phyloP scores from a whole-genome alignment of 306 rosid genomes.

The Purshia tridentata region DNA sequence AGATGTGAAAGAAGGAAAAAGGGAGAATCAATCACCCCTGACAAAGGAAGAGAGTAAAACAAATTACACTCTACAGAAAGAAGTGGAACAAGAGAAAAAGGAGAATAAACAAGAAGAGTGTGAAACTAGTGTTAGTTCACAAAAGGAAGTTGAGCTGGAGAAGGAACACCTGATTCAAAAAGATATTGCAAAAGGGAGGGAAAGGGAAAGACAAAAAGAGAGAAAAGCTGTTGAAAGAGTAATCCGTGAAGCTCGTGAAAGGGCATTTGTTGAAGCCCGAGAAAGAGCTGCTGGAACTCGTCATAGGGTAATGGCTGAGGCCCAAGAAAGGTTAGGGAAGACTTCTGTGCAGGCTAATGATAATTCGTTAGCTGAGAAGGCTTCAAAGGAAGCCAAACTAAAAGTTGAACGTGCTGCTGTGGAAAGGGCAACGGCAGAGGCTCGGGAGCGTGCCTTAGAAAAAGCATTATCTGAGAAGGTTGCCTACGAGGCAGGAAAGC shows the following conservation, averaged over 20 bases:
- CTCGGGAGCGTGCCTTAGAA: constrained; percentile 78
- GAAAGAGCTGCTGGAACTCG: constrained; percentile 79
- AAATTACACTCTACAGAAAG: not conserved
- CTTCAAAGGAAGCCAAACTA: constrained; percentile 75
- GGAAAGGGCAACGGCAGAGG: constrained; percentile 89
- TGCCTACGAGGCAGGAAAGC: constrained; percentile 62
- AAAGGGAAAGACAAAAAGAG: constrained; percentile 70
- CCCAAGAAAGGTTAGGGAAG: constrained; percentile 63
- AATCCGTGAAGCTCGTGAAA: constrained; percentile 86
- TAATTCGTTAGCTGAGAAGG: constrained; percentile 62
- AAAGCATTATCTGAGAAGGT: constrained; percentile 80
- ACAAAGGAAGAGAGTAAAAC: constrained; percentile 19
- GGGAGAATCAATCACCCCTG: not conserved
- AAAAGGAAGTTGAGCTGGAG: constrained; percentile 46
- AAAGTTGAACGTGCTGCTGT: constrained; percentile 91
- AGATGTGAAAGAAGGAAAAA: constrained; percentile 41
- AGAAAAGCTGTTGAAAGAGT: constrained; percentile 80
- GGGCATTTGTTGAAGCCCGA: constrained; percentile 86
- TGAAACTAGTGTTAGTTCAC: constrained; percentile 32
- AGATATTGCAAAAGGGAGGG: constrained; percentile 61
- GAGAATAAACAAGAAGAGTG: constrained; percentile 38
- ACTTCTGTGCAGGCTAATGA: constrained; percentile 45
- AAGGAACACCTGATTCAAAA: constrained; percentile 47
- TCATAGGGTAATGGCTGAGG: constrained; percentile 53
- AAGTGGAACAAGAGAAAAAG: constrained; percentile 18